Base-by-base conservation (phyloP, 768 basidiomycete genomes). In the Clavulina sp. region DNA sequence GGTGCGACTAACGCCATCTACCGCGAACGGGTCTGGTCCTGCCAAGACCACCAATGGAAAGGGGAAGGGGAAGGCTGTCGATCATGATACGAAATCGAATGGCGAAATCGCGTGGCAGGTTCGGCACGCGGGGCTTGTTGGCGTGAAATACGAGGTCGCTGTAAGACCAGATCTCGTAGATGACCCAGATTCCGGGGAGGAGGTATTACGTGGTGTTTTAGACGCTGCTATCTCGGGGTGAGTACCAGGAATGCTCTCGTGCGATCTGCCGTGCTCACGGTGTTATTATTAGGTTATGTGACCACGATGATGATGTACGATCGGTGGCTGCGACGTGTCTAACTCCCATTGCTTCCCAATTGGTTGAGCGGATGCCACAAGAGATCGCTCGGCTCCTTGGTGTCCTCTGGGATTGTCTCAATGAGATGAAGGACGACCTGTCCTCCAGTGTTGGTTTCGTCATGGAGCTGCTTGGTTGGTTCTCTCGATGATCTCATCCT, bases 91-190 rank as follows among this genome's bases (percentile, higher is more conserved):
- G 31, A 57, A 54, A 30, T 54, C 86, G n/a, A n/a, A 92, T 64
- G 29, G 47, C 48, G 30, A n/a, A n/a, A n/a, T n/a, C n/a, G 75
- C 89, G 4, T 99, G 95, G 95, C 88, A 97, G 65, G 83, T 99
- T 48, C 75, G 93, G 51, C 95, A 99, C 69, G 92, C 95, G n/a
- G 95, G 95, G 28, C 68, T 99, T 54, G 73, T 97, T 5, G 95
- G 95, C 1, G 79, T 99, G 64, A 96, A 96, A 69, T 97, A 97
- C 63, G 87, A 96, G 64, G 91, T 97, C 33, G 95, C 93, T 13
- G 95, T 97, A 18, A 71, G 89, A 57, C 77, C 73, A 50, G 89
- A 95, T 62, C 67, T 96, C 23, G 79, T 97, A 52, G 74, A 76
- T 16, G 65, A 63, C 24, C 61, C 67, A 4, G 58, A 52, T 31